Percentiles rank a stretch among this genome's conserved stretches.
phyloP scores from a whole-genome alignment of 495 filamentous ascomycete species.

The Penicillium desertorum region DNA sequence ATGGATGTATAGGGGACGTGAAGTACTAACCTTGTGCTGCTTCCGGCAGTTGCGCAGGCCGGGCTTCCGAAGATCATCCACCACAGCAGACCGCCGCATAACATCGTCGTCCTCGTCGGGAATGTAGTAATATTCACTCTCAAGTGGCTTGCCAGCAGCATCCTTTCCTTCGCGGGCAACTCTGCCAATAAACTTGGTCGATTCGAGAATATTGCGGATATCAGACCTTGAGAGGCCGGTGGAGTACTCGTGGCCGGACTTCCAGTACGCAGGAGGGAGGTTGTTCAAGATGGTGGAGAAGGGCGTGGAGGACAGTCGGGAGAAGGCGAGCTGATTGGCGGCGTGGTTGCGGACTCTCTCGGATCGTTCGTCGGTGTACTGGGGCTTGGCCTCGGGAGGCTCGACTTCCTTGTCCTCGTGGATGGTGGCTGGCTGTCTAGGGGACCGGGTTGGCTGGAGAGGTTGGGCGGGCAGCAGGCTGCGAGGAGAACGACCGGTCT shows the following conservation, averaged over 20 bases:
- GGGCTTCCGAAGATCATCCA: conserved; percentile 80
- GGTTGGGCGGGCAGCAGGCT: conserved; percentile 34
- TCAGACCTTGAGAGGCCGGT: conserved; percentile 57
- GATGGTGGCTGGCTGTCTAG: conserved; percentile 31
- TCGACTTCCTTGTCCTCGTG: conserved; percentile 28
- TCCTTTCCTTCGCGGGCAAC: conserved; percentile 92
- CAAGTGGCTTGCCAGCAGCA: conserved; percentile 87
- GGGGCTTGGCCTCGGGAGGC: conserved; percentile 33
- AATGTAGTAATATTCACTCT: conserved; percentile 98
- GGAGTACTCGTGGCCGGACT: conserved; percentile 39
- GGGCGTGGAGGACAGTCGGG: conserved; percentile 87
- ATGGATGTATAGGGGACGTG: not conserved
- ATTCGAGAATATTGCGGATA: conserved; percentile 68
- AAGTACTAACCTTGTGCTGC: conserved; percentile 81
- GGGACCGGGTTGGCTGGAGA: conserved; percentile 41
- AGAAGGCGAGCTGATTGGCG: conserved; percentile 94
- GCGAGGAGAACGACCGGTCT: conserved; percentile 35
- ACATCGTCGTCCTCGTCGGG: conserved; percentile 82
- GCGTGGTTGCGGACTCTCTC: conserved; percentile 69
- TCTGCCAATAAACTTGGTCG: conserved; percentile 75
- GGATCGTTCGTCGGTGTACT: conserved; percentile 35
- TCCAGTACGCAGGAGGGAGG: conserved; percentile 67
- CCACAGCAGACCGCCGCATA: conserved; percentile 78
- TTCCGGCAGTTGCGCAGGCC: conserved; percentile 86
- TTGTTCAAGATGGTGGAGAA: conserved; percentile 83